Percentiles rank a stretch among this genome's conserved stretches.
These are phyloP conservation scores for Pythium oligandrum DNA, from an alignment of 352 stramenopile species.

Conservation along the genomic window DNA sequence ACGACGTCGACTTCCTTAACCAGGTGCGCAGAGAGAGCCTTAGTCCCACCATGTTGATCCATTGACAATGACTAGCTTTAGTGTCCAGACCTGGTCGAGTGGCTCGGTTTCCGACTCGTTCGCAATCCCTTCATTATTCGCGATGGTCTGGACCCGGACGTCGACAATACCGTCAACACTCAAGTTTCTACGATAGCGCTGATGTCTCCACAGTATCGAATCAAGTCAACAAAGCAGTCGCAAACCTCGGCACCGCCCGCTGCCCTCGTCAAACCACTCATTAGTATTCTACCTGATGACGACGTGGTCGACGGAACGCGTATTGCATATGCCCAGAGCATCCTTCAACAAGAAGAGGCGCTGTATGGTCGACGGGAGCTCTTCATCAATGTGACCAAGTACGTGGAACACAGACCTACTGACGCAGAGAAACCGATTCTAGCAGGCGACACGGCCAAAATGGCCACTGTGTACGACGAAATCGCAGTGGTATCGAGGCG, in stretches of 20 bases:
- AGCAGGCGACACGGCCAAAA: no score
- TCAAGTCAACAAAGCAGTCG: not conserved
- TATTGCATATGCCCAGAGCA: constrained; percentile 21
- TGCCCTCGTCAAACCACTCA: constrained; percentile 34
- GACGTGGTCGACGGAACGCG: constrained; percentile 37
- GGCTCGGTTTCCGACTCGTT: constrained; percentile 45
- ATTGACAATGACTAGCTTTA: not conserved
- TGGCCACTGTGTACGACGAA: no score
- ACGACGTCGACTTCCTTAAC: constrained; percentile 55
- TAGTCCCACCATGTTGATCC: no score
- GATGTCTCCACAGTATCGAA: not conserved
- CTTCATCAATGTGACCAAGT: no score
- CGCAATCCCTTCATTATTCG: constrained; percentile 54
- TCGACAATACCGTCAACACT: constrained; percentile 10
- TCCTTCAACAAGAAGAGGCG: constrained; percentile 47
- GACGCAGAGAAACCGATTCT: no score
- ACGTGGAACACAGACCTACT: no score
- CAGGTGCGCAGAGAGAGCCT: constrained; percentile 1
- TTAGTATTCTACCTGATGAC: constrained; percentile 41
- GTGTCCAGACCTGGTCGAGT: constrained; percentile 30
- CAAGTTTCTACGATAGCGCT: constrained; percentile 6
- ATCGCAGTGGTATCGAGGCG: no score
- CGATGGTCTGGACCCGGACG: constrained; percentile 25
- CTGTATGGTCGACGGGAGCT: constrained; percentile 24
- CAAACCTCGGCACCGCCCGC: constrained; percentile 10